Evolutionary conservation across 306 rosid species (phyloP).

Genomic region (Fagus crenata): DNA sequence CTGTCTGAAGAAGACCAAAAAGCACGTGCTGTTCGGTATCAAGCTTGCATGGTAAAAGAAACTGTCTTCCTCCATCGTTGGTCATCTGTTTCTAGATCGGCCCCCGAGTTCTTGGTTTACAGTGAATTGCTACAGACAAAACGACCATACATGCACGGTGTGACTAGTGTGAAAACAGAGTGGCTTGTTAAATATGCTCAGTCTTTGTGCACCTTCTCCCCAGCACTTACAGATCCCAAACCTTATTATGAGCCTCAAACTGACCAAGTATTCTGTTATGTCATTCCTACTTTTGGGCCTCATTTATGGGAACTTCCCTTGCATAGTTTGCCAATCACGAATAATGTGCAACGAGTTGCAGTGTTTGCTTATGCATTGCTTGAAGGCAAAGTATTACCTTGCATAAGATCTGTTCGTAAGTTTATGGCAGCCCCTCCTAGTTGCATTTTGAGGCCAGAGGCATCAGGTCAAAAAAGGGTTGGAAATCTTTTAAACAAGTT

Average conservation of each 20-base stretch:
- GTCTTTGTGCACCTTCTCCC: slow-evolving; percentile 65
- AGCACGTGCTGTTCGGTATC: slow-evolving; percentile 54
- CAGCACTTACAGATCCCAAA: slow-evolving; percentile 56
- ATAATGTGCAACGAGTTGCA: slow-evolving; percentile 37
- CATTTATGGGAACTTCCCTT: slow-evolving; percentile 82
- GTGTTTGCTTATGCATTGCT: slow-evolving; percentile 81
- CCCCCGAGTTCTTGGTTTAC: slow-evolving; percentile 88
- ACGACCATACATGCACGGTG: slow-evolving; percentile 90
- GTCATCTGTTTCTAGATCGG: slow-evolving; percentile 64
- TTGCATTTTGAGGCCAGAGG: slow-evolving; percentile 71
- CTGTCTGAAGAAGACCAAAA: slow-evolving; percentile 43
- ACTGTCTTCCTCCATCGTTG: slow-evolving; percentile 66
- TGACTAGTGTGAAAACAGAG: slow-evolving; percentile 66
- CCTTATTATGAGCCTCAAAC: slow-evolving; percentile 64
- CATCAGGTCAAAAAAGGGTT: slow-evolving; percentile 71
- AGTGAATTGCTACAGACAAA: slow-evolving; percentile 69
- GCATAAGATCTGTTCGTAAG: slow-evolving; percentile 55
- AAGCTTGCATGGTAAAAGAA: slow-evolving; percentile 67
- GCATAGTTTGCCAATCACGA: slow-evolving; percentile 45
- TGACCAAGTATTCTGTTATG: slow-evolving; percentile 66
- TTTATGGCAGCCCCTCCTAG: slow-evolving; percentile 73
- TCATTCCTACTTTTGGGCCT: slow-evolving; percentile 67
- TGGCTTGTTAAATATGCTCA: slow-evolving; percentile 85
- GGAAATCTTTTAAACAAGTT: slow-evolving; percentile 66
- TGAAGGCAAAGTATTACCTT: slow-evolving; percentile 81